These are phyloP conservation scores for Fusarium humuli DNA, from an alignment of 2,329 filamentous ascomycete species.

Conservation along the genomic window DNA sequence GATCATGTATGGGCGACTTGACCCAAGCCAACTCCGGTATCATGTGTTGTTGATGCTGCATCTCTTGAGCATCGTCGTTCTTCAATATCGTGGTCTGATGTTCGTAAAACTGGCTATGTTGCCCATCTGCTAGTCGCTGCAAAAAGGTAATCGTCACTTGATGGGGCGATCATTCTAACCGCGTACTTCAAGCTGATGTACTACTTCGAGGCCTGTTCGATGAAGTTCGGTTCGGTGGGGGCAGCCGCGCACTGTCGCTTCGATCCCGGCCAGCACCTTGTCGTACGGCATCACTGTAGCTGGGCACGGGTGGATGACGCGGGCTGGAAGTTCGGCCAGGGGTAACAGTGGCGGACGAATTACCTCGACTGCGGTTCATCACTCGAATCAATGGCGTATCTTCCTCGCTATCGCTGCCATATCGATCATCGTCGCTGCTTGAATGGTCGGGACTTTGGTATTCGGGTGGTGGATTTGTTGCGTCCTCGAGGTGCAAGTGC, in stretches of 20 bases:
- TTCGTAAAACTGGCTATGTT: constrained; percentile 3
- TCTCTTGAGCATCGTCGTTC: constrained; percentile 25
- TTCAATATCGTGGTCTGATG: constrained; percentile 9
- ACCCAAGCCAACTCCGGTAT: constrained; percentile 41
- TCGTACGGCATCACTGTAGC: constrained; percentile 80
- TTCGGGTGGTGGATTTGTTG: constrained; percentile 74
- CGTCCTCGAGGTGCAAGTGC: constrained; percentile 62
- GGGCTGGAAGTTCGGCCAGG: constrained; percentile 39
- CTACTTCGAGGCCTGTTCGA: constrained; percentile 37
- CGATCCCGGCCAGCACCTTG: constrained; percentile 56
- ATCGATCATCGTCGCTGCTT: constrained; percentile 68
- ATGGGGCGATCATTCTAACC: background rate
- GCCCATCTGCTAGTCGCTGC: background rate
- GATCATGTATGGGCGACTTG: constrained; percentile 37
- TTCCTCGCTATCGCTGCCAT: constrained; percentile 70
- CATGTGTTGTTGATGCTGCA: constrained; percentile 33
- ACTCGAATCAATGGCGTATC: constrained; percentile 64
- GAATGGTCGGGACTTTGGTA: constrained; percentile 75
- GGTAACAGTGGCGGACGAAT: constrained; percentile 58
- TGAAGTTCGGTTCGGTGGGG: constrained; percentile 26
- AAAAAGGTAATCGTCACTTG: background rate
- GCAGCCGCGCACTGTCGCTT: constrained; percentile 41
- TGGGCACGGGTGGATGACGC: constrained; percentile 76
- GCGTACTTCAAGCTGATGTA: constrained; percentile 27
- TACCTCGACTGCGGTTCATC: constrained; percentile 63